Conservation (phyloP, 345 rosid species). For the Salix exigua region DNA sequence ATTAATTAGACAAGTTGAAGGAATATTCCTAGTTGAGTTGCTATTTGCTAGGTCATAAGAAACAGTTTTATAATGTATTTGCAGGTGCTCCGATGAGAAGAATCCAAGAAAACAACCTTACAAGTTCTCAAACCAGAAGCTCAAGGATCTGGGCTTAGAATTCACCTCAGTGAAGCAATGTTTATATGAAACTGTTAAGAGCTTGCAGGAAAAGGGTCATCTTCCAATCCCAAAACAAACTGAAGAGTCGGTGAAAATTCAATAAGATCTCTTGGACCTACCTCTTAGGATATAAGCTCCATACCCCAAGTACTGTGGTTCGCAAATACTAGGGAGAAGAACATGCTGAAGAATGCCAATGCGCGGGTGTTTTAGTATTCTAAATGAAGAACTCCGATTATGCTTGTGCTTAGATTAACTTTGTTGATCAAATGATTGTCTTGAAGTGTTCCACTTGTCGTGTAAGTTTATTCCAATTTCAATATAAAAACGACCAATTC, state of each 20-base stretch:
- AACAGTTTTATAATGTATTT: not conserved
- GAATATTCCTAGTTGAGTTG: no score
- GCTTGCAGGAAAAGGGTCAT: conserved; percentile 85
- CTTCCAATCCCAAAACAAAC: conserved; percentile 55
- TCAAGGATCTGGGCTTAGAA: conserved; percentile 71
- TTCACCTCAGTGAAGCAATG: conserved; percentile 75
- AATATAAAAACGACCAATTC: not conserved
- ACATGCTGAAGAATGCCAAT: not conserved
- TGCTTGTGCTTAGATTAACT: not conserved
- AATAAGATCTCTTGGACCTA: not conserved
- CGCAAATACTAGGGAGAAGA: not conserved
- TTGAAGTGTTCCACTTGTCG: not conserved
- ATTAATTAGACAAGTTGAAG: no score
- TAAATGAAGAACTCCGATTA: not conserved
- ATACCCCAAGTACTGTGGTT: not conserved
- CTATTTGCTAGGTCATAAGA: no score
- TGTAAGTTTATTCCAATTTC: not conserved
- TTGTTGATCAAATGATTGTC: not conserved
- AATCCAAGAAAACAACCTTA: conserved; percentile 73
- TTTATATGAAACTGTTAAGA: conserved; percentile 82
- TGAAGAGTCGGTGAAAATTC: conserved; percentile 26
- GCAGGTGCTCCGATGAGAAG: conserved; percentile 87
- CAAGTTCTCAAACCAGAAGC: conserved; percentile 79
- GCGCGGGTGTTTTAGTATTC: not conserved
- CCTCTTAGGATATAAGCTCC: not conserved